A percentile compares a stretch with the other conserved stretches of the same genome.
These are phyloP conservation scores for Populus hybrid DNA, from an alignment of 441 rosid species.

Conservation along the genomic window DNA sequence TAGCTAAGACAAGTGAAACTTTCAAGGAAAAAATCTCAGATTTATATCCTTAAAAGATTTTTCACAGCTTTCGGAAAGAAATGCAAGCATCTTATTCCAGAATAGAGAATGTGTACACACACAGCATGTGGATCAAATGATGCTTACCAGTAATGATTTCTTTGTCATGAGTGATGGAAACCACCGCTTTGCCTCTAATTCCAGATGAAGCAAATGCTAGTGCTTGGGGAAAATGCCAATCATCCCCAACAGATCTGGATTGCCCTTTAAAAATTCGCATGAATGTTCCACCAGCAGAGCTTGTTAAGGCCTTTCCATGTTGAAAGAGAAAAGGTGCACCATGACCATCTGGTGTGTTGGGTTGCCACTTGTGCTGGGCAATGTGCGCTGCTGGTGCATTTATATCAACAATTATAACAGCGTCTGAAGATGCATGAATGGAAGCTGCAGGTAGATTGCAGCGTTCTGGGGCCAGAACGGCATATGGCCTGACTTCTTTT, in stretches of 20 bases:
- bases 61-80: not conserved
- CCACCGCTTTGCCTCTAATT: slow-evolving; percentile 77
- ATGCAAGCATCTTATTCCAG: not conserved
- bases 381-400: slow-evolving; percentile 95
- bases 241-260: slow-evolving; percentile 56
- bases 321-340: slow-evolving; percentile 95
- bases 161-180: slow-evolving; percentile 72
- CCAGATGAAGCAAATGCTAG: slow-evolving; percentile 90
- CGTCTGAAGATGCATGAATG: slow-evolving; percentile 86
- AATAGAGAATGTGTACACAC: not conserved
- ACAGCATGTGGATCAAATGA: slow-evolving; percentile 2
- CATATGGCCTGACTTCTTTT: slow-evolving; percentile 74
- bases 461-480: slow-evolving; percentile 75
- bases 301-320: slow-evolving; percentile 71
- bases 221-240: slow-evolving; percentile 89
- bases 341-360: slow-evolving; percentile 96
- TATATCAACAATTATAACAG: slow-evolving; percentile 70
- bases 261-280: slow-evolving; percentile 94
- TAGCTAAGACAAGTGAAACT: not conserved
- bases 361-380: slow-evolving; percentile 97
- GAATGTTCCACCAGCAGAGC: slow-evolving; percentile 72
- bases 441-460: slow-evolving; percentile 98
- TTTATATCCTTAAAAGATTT: not conserved
- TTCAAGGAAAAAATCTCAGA: not conserved
- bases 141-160: slow-evolving; percentile 86